Evolutionary conservation across 2,329 filamentous ascomycete species (phyloP), one percentile per base, ranked within the genome.

Genomic region (Curvularia verruculosa): DNA sequence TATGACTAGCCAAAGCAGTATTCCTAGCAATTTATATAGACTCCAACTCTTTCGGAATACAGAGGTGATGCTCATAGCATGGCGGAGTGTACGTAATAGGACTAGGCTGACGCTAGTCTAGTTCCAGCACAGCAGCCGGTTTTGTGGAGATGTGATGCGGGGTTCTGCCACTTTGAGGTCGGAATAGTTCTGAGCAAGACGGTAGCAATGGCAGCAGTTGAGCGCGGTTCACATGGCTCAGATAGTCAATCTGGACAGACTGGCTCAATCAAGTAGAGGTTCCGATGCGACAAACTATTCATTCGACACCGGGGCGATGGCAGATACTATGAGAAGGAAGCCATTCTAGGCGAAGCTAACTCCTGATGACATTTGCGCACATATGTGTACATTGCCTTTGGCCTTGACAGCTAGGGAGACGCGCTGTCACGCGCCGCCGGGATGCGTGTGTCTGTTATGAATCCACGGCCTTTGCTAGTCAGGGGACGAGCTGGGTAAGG

Each of bases 31-130:
- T 52, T 54, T 60, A 58, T 58, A 54, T 54, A 58, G 21, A 44
- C n/a, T 10, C 24, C 19, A 8, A 36, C 47, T 34, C 18, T 36
- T 49, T 49, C 45, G 50, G 47, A 45, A 47, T 15, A 26, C 21
- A 9, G 9, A 15, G n/a, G 8, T 44, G 46, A 54, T 50, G 46
- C 34, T 52, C 13, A 23, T 43, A 19, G 40, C 24, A 39, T 18
- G 34, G 59, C 53, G 55, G 54, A 61, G 56, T 29, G 28, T 24
- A 44, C 54, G 28, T 34, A 58, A 56, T 40, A 49, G 47, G 52
- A 29, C 31, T 62, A 60, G 56, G 9, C n/a, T 10, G 10, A 37
- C 37, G 50, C 66, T 68, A 67, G 49, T 21, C 61, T 54, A 39
- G 29, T 51, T 41, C 28, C 9, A 58, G 61, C 36, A 56, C 45